Evolutionary conservation across 139 green algal species (phyloP), one percentile per base, ranked within the genome.

Genomic region (Volvox africanus): DNA sequence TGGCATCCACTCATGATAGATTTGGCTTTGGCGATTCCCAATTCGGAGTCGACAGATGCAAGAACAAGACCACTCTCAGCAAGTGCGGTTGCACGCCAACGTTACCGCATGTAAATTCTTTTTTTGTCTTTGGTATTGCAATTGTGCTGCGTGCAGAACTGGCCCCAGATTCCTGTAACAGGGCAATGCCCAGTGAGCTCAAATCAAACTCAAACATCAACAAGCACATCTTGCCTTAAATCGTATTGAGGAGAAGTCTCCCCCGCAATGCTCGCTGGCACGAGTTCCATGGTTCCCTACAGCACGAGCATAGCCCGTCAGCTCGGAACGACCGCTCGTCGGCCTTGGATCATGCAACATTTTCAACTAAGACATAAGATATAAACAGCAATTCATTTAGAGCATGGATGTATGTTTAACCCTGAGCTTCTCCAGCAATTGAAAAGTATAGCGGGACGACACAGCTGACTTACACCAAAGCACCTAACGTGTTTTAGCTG

Each of bases 71-170:
- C 65, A 28, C 65, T 11, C 17, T 26, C 62, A 17, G 62, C 62
- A 28, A 26, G 65, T 24, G 65, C 65, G 65, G 24, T 28, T 28
- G 65, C 24, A 28, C 65, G 65, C 65, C 5, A 73, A 9, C 65
- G 9, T 73, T 30, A 90, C 86, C 73, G 86, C 71, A 21, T 90
- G 86, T 6, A 84, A 32, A 5, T 73, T 84, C 20, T 81, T 81
- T 1, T 84, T 22, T 30, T 84, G 86, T 20, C 86, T 32, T 33
- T 90, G 71, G 30, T 84, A 83, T n/a, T 90, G 86, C 86, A 83
- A 44, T 65, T 90, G 37, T 22, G 86, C 86, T 19, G n/a, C 24
- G 22, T 90, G 71, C 50, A 76, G 30, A 28, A 90, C 68, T 12
- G 73, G 37, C 12, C 86, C 86, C 2, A 82, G 69, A 26, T 80